phyloP scores from a whole-genome alignment of 805 yeast genomes.

The Tetrapisispora arboricola region DNA sequence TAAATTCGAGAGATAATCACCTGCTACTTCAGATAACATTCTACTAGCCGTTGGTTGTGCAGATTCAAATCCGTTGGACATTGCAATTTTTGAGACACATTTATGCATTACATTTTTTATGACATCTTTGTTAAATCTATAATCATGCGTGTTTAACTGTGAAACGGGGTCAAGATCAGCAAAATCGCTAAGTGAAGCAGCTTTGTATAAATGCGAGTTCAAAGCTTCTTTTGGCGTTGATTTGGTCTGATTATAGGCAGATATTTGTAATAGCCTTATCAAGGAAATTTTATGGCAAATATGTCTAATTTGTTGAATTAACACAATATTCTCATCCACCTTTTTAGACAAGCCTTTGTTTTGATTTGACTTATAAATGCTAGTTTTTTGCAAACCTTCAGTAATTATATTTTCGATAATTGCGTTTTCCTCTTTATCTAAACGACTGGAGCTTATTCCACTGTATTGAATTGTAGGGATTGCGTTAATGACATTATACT shows the following conservation, averaged over 20 bases:
- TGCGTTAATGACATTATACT: constrained; percentile 77
- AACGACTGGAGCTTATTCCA: constrained; percentile 41
- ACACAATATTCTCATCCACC: constrained; percentile 53
- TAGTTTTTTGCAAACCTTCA: constrained; percentile 31
- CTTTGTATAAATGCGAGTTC: constrained; percentile 16
- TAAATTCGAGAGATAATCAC: constrained; percentile 64
- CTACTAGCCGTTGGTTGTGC: constrained; percentile 70
- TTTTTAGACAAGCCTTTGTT: constrained; percentile 51
- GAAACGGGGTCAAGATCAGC: constrained; percentile 79
- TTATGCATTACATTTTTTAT: constrained; percentile 58
- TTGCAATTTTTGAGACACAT: constrained; percentile 65
- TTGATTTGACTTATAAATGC: constrained; percentile 30
- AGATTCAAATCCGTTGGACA: constrained; percentile 88
- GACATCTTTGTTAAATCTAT: constrained; percentile 41
- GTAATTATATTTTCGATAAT: constrained; percentile 32
- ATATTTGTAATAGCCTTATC: constrained; percentile 74
- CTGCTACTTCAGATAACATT: constrained; percentile 74
- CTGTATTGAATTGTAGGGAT: constrained; percentile 53
- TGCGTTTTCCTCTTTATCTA: constrained; percentile 37
- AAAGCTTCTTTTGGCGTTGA: constrained; percentile 6
- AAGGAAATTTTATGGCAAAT: constrained; percentile 81
- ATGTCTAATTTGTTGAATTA: constrained; percentile 81
- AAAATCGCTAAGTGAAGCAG: constrained; percentile 43
- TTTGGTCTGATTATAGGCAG: constrained; percentile 14
- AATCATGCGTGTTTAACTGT: constrained; percentile 59